Evolutionary conservation across 768 basidiomycete genomes (phyloP), one percentile per base, ranked within the genome.

Genomic region (Melanogaster broomeanus): DNA sequence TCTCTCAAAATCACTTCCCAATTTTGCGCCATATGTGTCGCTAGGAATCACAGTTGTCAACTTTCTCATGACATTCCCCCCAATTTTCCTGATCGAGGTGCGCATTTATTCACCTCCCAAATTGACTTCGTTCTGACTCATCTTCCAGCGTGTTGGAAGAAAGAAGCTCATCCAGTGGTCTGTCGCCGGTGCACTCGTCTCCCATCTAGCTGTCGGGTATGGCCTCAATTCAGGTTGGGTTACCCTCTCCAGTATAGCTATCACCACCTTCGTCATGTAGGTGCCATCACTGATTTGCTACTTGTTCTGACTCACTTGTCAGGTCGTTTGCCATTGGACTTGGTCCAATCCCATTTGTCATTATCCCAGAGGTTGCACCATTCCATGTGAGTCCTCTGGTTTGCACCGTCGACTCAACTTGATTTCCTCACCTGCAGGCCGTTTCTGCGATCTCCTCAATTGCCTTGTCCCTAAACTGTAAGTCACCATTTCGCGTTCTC

Each of bases 321-420:
- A 90, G 90, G 70, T 88, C 90, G 1, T 98, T 95, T 68, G 90
- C 94, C 2, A 71, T 88, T 30, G 96, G 95, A 2, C 77, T 98
- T 16, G 96, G 96, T 1, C 94, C 96, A 2, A 73, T 98, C 30
- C 95, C 96, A 0, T 98, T 94, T 63, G 84, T 98, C 34, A 85
- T 98, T 68, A 85, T 96, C 28, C 85, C 93, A 15, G 94, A 98
- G 63, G 83, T 97, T 19, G 87, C 93, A 3, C 93, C 93, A 2
- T 68, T 79, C 44, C 79, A 88, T 60, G 92, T 88, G 66, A 55
- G 89, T 75, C 40, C 12, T 10, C 35, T 37, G 43, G 19, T 37
- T 46, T 21, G 4, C 19, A 48, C 37, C 31, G 27, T 47, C 12
- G 9, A 13, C 2, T 61, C 28, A 49, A 12, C 34, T 22, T 31